Conservation (phyloP, 352 stramenopile genomes). For the Sclerospora graminicola region DNA sequence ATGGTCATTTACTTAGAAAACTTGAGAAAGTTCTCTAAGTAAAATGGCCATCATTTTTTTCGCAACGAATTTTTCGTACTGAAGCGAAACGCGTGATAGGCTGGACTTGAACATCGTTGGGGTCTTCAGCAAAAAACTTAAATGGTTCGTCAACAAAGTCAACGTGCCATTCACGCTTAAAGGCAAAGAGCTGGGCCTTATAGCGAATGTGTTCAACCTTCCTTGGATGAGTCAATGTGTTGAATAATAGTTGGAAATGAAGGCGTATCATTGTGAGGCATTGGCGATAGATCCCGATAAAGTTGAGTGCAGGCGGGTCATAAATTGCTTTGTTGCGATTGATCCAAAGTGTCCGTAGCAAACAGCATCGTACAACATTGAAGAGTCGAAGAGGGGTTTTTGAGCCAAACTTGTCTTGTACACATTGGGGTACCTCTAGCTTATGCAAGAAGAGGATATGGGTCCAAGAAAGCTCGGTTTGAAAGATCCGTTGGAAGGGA, state of each 20-base stretch:
- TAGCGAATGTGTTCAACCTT: background rate
- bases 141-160: background rate
- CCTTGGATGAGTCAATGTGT: background rate
- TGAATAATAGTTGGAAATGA: constrained; percentile 1
- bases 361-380: constrained; percentile 1
- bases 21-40: too few relatives aligned
- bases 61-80: too few relatives aligned
- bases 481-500: background rate
- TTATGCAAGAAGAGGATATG: background rate
- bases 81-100: too few relatives aligned
- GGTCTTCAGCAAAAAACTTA: background rate
- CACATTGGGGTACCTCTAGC: background rate
- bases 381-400: background rate
- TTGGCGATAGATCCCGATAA: too few relatives aligned
- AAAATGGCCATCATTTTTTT: too few relatives aligned
- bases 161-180: background rate
- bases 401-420: background rate
- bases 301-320: background rate
- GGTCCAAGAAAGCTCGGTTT: background rate
- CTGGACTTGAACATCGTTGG: too few relatives aligned
- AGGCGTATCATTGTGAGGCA: too few relatives aligned
- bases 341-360: constrained; percentile 1
- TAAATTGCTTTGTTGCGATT: constrained; percentile 6
- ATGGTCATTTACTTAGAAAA: too few relatives aligned
- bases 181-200: constrained; percentile 1